These are phyloP conservation scores for Olyra latifolia DNA, from an alignment of 176 grass and related monocot species.

Conservation along the genomic window DNA sequence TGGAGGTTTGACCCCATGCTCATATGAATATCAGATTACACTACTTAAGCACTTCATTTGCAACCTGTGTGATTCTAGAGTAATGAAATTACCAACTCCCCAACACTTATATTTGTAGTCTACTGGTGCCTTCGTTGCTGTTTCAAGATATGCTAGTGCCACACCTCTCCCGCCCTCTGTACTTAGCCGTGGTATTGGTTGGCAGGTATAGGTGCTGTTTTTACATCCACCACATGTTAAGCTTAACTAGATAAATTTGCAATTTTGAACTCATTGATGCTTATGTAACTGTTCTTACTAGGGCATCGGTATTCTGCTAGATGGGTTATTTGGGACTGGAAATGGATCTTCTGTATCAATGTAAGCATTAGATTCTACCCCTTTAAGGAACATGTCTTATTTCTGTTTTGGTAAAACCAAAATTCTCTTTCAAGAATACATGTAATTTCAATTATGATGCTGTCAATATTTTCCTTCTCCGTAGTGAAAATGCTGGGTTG, in stretches of 20 bases:
- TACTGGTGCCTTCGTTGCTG: conserved; percentile 90
- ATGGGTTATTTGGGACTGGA: conserved; percentile 95
- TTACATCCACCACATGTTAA: neutral
- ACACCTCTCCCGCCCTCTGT: conserved; percentile 91
- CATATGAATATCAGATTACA: conserved; percentile 2
- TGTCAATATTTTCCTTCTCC: conserved; percentile 4
- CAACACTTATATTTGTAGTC: conserved; percentile 56
- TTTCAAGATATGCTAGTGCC: conserved; percentile 93
- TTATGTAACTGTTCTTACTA: conserved; percentile 36
- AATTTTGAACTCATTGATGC: conserved; percentile 4
- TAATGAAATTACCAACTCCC: neutral
- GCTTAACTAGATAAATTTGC: neutral
- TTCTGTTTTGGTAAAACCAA: neutral
- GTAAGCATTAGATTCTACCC: conserved; percentile 52
- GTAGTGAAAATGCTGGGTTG: conserved; percentile 94
- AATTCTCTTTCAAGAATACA: neutral
- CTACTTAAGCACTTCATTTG: conserved; percentile 10
- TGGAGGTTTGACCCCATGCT: conserved; percentile 61
- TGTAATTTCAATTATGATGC: neutral
- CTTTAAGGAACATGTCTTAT: neutral
- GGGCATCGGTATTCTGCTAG: conserved; percentile 94
- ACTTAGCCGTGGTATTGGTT: conserved; percentile 95
- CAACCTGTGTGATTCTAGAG: conserved; percentile 8
- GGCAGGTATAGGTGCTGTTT: conserved; percentile 71
- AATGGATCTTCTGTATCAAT: conserved; percentile 94